Base-by-base conservation (phyloP, 2,329 filamentous ascomycete genomes). In the Aspergillaceae sp. region DNA sequence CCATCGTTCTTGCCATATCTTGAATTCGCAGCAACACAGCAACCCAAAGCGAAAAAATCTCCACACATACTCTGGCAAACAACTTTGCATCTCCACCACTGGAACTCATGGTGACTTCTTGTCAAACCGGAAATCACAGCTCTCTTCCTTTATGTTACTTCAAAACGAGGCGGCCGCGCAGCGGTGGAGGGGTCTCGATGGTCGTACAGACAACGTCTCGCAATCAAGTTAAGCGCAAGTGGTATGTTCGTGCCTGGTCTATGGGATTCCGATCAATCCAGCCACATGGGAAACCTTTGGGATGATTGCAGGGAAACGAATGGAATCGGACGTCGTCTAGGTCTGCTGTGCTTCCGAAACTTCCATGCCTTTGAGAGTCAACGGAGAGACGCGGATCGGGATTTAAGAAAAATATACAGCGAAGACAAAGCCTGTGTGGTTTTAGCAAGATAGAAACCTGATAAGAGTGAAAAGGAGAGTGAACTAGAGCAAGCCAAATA, bases 81-180 rank as follows among this genome's bases (percentile, higher is more conserved):
- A 98, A 84, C 81, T 96, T 97, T 74, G 92, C 94, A 82, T 97
- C 92, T 72, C 92, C 89, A 73, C 87, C 87, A 69, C 82, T 70
- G 52, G 78, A 74, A 67, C 75, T 80, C 79, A 83, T 83, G 57
- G 56, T 72, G 62, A 53, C 51, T 19, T 19, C 48, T 46, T 43
- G 42, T 54, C 44, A 41, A 11, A 41, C 27, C 4, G 40, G 11
- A 41, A 41, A 41, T 11, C 5, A 29, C 9, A 40, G 40, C 10
- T 41, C 19, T 19, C 19, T 19, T 19, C 2, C 19, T 8, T 19
- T 41, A 4, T 19, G 40, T 30, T 28, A 26, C 36, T 38, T 38
- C 36, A 19, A 38, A 5, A 19, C n/a, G n/a, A 19, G 19, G 19
- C 19, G 19, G 19, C 19, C 19, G 19, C 19, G 19, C 19, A 19